Conservation (phyloP, 495 filamentous ascomycete species). For the Neurospora terricola region DNA sequence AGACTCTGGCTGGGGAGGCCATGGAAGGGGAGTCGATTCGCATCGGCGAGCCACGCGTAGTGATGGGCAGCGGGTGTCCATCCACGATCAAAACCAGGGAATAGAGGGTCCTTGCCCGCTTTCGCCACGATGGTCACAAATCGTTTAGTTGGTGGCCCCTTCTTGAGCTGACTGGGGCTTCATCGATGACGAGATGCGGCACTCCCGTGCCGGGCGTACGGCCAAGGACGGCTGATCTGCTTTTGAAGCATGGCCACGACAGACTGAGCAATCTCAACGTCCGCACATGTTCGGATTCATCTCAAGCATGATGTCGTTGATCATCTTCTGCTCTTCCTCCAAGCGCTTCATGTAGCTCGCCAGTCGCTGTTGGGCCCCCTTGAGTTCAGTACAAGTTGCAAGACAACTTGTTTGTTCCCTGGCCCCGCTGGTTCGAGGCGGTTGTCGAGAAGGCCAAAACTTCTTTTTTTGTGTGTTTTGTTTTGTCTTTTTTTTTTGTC, state of each 20-base stretch:
- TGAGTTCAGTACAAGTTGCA: conserved; percentile 5
- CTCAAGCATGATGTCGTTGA: conserved; percentile 56
- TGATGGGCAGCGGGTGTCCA: conserved; percentile 14
- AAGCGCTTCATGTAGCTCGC: conserved; percentile 26
- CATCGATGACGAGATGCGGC: conserved; percentile 16
- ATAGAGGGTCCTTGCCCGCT: conserved; percentile 15
- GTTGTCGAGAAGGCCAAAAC: background rate
- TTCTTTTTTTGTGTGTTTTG: too few relatives aligned
- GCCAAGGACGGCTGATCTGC: too few relatives aligned
- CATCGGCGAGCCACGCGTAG: too few relatives aligned
- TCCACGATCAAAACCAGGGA: conserved; percentile 9
- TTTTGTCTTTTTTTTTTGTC: too few relatives aligned
- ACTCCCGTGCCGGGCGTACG: conserved; percentile 4
- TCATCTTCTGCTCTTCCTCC: conserved; percentile 48
- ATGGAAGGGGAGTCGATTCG: too few relatives aligned
- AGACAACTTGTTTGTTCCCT: background rate
- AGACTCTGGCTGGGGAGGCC: conserved; percentile 1
- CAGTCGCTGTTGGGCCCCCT: conserved; percentile 7
- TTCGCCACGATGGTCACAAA: conserved; percentile 18
- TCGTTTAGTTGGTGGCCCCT: conserved; percentile 19
- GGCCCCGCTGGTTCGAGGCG: background rate
- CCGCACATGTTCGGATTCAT: conserved; percentile 47
- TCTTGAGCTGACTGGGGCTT: conserved; percentile 15
- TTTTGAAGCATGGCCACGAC: too few relatives aligned
- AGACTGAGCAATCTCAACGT: too few relatives aligned